Conservation (phyloP, 2,329 filamentous ascomycete genomes). For the Chaetomiaceae sp. region DNA sequence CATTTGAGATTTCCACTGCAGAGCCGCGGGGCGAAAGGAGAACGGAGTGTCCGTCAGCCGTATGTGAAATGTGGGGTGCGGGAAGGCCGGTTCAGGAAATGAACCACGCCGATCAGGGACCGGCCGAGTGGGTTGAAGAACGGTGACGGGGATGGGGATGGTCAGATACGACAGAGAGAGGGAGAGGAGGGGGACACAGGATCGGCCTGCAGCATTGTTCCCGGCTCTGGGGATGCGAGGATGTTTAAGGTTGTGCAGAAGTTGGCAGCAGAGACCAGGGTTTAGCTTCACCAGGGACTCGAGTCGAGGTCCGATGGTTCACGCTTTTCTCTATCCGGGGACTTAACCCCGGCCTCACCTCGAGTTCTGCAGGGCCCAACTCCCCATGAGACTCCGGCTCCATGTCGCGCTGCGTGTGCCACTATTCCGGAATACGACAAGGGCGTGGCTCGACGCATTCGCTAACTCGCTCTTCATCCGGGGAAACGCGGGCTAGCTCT, state of each 20-base stretch:
- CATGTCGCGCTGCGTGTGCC: too few relatives aligned
- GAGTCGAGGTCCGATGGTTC: too few relatives aligned
- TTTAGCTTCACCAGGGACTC: too few relatives aligned
- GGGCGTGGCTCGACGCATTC: too few relatives aligned
- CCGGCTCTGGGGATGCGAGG: background rate
- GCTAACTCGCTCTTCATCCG: too few relatives aligned
- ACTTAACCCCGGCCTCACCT: too few relatives aligned
- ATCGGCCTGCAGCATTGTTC: background rate
- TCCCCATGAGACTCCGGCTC: too few relatives aligned
- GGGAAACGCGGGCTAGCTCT: too few relatives aligned
- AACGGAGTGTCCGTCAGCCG: background rate
- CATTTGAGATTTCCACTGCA: background rate
- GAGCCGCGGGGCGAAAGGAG: background rate
- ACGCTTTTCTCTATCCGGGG: too few relatives aligned
- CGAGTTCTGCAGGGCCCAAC: too few relatives aligned
- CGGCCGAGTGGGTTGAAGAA: background rate
- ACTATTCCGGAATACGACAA: too few relatives aligned
- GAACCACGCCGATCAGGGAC: constrained; percentile 12
- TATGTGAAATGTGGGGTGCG: background rate
- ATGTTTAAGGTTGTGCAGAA: constrained; percentile 7
- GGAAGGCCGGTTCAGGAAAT: background rate
- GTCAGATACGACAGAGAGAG: background rate
- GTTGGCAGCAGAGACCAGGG: background rate
- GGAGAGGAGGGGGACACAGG: background rate
- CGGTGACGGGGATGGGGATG: too few relatives aligned